Conservation (phyloP, 2,329 filamentous ascomycete genomes). For the Chaetomiaceae sp. region DNA sequence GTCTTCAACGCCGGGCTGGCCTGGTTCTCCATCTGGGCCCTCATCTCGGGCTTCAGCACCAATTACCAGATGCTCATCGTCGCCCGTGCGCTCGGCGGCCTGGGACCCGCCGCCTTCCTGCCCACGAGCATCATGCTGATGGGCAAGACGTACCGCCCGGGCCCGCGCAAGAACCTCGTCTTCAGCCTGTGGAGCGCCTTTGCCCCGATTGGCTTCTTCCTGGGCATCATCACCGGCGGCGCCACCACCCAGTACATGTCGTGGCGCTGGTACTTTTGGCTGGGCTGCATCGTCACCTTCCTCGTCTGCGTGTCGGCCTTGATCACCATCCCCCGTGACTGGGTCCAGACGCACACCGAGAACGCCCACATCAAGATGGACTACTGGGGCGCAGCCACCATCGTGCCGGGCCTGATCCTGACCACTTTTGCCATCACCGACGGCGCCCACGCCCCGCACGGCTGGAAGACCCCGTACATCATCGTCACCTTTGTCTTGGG, state of each 20-base stretch:
- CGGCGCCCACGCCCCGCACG: slow-evolving; percentile 60
- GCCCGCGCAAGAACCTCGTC: slow-evolving; percentile 66
- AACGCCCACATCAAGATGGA: slow-evolving; percentile 52
- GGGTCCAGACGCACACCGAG: slow-evolving; percentile 24
- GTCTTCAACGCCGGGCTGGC: slow-evolving; percentile 55
- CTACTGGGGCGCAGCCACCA: slow-evolving; percentile 57
- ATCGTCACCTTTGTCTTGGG: slow-evolving; percentile 61
- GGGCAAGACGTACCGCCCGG: slow-evolving; percentile 63
- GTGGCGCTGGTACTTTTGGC: slow-evolving; percentile 69
- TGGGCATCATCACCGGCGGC: slow-evolving; percentile 64
- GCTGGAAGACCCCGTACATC: slow-evolving; percentile 72
- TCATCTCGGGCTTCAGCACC: slow-evolving; percentile 64
- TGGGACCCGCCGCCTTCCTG: slow-evolving; percentile 68
- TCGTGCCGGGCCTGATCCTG: slow-evolving; percentile 61
- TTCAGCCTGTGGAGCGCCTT: slow-evolving; percentile 55
- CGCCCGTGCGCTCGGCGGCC: slow-evolving; percentile 67
- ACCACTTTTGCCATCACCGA: slow-evolving; percentile 73
- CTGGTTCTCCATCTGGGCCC: slow-evolving; percentile 65
- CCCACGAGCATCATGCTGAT: slow-evolving; percentile 66
- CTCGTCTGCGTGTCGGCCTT: slow-evolving; percentile 43
- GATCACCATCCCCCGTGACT: slow-evolving; percentile 36
- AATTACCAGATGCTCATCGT: slow-evolving; percentile 67
- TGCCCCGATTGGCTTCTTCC: slow-evolving; percentile 54
- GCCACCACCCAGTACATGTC: slow-evolving; percentile 53
- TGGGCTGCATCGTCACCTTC: slow-evolving; percentile 46